Percentiles rank a stretch among this genome's conserved stretches.
Evolutionary conservation across 2,329 filamentous ascomycete species (phyloP).

Genomic region (Lanzia echinophila): DNA sequence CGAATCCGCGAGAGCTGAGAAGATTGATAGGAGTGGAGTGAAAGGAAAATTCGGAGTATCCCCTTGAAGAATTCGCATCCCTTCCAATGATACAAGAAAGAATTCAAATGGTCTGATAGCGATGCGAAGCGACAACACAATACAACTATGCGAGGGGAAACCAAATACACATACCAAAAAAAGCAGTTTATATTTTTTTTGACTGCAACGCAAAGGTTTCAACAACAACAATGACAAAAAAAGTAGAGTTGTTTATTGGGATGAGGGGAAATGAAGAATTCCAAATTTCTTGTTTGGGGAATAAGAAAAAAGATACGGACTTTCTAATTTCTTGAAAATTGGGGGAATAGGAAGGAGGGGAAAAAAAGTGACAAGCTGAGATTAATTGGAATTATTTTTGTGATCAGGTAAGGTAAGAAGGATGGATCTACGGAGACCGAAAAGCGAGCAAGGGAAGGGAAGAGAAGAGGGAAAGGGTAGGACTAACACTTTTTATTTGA

Average conservation of each 20-base stretch:
- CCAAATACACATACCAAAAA: conserved; percentile 5
- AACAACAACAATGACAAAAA: not conserved
- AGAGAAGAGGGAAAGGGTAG: not conserved
- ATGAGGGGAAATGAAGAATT: not conserved
- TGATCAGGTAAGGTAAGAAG: not conserved
- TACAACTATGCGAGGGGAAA: not conserved
- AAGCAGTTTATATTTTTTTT: not conserved
- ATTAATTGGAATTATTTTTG: not conserved
- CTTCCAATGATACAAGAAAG: not conserved
- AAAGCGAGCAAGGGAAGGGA: not conserved
- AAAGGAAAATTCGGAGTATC: not conserved
- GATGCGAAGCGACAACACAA: conserved; percentile 1
- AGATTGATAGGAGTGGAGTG: not conserved
- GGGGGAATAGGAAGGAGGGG: not conserved
- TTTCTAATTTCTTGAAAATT: not conserved
- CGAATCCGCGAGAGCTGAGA: not conserved
- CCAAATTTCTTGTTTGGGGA: not conserved
- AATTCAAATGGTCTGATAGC: not conserved
- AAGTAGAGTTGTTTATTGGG: not conserved
- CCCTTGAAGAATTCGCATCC: not conserved
- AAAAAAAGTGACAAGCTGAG: not conserved
- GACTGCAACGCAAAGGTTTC: not conserved
- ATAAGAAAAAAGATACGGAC: not conserved
- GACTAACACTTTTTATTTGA: too few species aligned
- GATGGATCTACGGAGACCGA: not conserved